These are phyloP conservation scores for Pseudocohnilembus persalinus DNA, from an alignment of 169 alveolate species.

Conservation along the genomic window DNA sequence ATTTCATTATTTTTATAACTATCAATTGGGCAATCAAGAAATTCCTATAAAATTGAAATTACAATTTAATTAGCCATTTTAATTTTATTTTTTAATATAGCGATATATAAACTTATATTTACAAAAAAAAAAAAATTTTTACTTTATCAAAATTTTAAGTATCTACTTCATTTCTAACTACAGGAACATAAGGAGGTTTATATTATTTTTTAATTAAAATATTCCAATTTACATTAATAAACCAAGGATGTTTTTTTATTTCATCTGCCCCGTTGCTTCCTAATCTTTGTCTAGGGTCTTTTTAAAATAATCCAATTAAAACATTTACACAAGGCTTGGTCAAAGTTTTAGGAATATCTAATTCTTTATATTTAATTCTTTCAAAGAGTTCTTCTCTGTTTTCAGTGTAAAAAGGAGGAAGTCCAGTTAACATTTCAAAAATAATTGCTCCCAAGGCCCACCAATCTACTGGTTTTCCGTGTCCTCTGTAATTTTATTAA, in stretches of 20 bases:
- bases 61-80: too few relatives aligned
- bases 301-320: conserved; percentile 45
- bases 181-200: conserved; percentile 59
- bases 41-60: background rate
- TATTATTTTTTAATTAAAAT: conserved; percentile 30
- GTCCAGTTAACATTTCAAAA: conserved; percentile 80
- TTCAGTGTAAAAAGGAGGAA: conserved; percentile 74
- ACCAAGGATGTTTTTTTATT: conserved; percentile 67
- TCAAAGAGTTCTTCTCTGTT: conserved; percentile 61
- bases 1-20: background rate
- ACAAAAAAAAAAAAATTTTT: background rate
- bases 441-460: conserved; percentile 78
- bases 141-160: conserved; percentile 49
- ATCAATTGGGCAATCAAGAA: background rate
- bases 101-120: background rate
- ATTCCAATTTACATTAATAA: conserved; percentile 67
- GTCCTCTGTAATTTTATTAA: conserved; percentile 30
- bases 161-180: conserved; percentile 35
- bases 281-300: conserved; percentile 55
- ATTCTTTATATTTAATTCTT: conserved; percentile 52
- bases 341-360: conserved; percentile 44
- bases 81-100: too few relatives aligned
- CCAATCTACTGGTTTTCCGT: conserved; percentile 83
- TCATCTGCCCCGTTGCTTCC: conserved; percentile 44
- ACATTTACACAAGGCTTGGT: conserved; percentile 52